phyloP scores from a whole-genome alignment of 768 basidiomycete genomes.

The Rhizopogon rudus region DNA sequence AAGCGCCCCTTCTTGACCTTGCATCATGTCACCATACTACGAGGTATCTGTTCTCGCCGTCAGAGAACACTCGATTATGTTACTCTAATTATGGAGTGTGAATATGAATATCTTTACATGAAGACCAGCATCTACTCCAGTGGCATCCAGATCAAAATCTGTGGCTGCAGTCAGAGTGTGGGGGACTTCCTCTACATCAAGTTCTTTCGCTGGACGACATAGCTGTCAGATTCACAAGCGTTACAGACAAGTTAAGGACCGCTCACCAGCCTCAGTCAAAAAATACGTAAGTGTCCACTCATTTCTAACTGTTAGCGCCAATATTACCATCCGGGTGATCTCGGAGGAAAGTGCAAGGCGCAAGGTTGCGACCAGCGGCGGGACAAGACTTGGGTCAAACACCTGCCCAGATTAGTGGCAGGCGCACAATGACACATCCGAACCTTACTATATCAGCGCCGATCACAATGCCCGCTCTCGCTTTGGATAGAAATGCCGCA shows the following conservation, averaged over 20 bases:
- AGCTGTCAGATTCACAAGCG: not conserved
- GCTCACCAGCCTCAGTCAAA: constrained; percentile 28
- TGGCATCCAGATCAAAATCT: constrained; percentile 18
- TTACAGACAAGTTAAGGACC: not conserved
- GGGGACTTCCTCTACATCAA: constrained; percentile 24
- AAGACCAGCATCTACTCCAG: constrained; percentile 27
- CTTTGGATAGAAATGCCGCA: constrained; percentile 33
- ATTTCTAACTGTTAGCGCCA: constrained; percentile 51
- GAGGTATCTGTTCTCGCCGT: not conserved
- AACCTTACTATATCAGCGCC: constrained; percentile 62
- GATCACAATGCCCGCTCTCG: constrained; percentile 52
- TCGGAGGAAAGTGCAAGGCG: constrained; percentile 21
- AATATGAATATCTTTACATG: constrained; percentile 44
- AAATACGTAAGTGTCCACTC: constrained; percentile 47
- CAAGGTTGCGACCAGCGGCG: constrained; percentile 49
- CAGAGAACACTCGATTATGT: not conserved
- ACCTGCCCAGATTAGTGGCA: constrained; percentile 37
- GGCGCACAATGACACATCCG: no score
- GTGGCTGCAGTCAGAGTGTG: constrained; percentile 4
- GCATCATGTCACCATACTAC: not conserved
- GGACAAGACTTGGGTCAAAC: constrained; percentile 61
- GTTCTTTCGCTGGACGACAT: constrained; percentile 13
- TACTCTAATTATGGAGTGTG: constrained; percentile 6
- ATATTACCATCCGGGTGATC: constrained; percentile 15
- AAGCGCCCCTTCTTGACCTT: constrained; percentile 5